phyloP scores from a whole-genome alignment of 345 rosid genomes.

The Eucalyptus curtisii region DNA sequence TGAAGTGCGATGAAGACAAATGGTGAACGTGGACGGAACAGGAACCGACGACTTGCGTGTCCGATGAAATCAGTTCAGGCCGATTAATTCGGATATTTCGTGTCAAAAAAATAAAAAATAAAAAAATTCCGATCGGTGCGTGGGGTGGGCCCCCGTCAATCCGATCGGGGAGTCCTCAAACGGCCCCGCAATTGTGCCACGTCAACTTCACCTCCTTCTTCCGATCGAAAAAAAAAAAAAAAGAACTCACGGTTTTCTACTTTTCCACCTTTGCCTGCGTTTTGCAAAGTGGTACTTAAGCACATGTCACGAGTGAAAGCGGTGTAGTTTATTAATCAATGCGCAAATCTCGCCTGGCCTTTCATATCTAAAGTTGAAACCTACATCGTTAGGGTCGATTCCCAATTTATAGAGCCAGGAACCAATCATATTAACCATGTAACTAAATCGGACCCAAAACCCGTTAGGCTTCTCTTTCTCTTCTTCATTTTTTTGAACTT shows the following conservation, averaged over 20 bases:
- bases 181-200: not conserved
- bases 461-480: fast-evolving
- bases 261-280: not conserved
- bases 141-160: not conserved
- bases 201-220: not conserved
- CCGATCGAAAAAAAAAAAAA: too few species aligned
- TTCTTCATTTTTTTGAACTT: not conserved
- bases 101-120: not conserved
- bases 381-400: not conserved
- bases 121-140: not conserved
- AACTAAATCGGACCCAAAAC: not conserved
- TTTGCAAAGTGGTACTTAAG: not conserved
- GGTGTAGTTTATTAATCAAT: not conserved
- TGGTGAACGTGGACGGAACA: not conserved
- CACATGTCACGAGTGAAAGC: too few species aligned
- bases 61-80: not conserved
- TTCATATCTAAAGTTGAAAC: not conserved
- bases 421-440: not conserved
- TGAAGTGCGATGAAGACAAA: not conserved
- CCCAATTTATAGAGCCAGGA: fast-evolving
- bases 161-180: not conserved
- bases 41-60: not conserved
- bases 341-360: not conserved
- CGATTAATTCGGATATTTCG: not conserved
- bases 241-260: not conserved